Base-by-base conservation (phyloP, 2,329 filamentous ascomycete genomes). In the Cylindrodendrum hubeiense region DNA sequence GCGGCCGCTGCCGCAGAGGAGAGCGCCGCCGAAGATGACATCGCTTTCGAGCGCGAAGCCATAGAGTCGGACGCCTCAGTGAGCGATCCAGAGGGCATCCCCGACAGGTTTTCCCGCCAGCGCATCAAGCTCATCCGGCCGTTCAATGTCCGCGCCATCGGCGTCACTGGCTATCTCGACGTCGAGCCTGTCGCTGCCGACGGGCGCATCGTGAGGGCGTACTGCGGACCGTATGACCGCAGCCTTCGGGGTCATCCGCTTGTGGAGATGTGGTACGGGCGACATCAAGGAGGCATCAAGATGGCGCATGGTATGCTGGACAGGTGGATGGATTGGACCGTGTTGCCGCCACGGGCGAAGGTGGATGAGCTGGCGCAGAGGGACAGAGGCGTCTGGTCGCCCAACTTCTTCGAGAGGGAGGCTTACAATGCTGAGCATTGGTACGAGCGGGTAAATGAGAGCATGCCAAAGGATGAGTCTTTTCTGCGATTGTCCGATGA, bases 241-340 rank as follows among this genome's bases (percentile, higher is more conserved):
- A 67, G 73, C 2, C 70, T 78, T 15, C 77, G 79, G 39, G 76
- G 77, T 19, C 74, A 76, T 7, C 69, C 75, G 2, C 75, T 80
- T 7, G 66, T 83, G 10, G 76, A 79, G 26, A 74, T 79, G 33
- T 80, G 83, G 78, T 85, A 83, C 67, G 83, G 83, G 1, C 79
- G 82, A 0, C 77, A 79, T 24, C 72, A 74, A 28, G 71, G 76
- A 8, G 72, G 76, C 8, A 72, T 84, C 60, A 75, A 71, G 39
- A 74, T 78, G 49, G 75, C 78, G 26, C 77, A 79, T 71, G 75
- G 74, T 28, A 73, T 84, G 70, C 71, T 83, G 30, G 77, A 79
- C 50, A 80, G 79, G n/a, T 85, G 82, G 82, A 73, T 75, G 26
- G 69, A 75, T 47, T 81, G 77, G 71, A 77, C 79, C 4, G 77